Evolutionary conservation across 2,329 filamentous ascomycete genomes (phyloP), one percentile per base, ranked within the genome.

Genomic region (Ambrosiella xylebori): DNA sequence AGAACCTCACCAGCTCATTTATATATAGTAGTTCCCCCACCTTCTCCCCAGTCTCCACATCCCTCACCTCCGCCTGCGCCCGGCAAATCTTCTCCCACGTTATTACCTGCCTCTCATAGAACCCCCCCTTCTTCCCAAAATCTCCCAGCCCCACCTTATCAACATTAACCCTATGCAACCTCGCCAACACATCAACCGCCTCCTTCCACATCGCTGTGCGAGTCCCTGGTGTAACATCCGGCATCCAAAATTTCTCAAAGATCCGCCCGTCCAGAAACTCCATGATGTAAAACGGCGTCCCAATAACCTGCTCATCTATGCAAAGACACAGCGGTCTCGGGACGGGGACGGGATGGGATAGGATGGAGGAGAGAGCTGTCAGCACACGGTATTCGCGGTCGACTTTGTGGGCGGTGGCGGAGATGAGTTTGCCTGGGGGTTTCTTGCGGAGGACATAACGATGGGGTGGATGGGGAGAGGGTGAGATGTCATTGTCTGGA

Each of bases 261-360:
- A 96, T 95, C 66, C 93, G 84, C 17, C 93, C 93, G 66, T 95
- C 86, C 61, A 97, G 76, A 68, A 93, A 97, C 68, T 88, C 84
- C 93, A 98, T 97, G 66, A 97, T 84, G 73, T 98, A 97, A 70
- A 97, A 98, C 5, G 89, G 80, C 7, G 90, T 97, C 58, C 90
- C 93, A 62, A 97, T 76, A 41, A 97, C 76, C 59, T 71, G 72
- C 45, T 76, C 73, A 71, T 97, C 90, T 69, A 94, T 85, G 71
- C 93, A 98, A 15, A 97, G 78, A 65, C 84, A 85, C 69, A 88
- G 85, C 9, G 88, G 81, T 68, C 79, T 84, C 3, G 93, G 93
- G 0, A 95, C 88, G 0, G 90, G 87, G 7, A 97, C 88, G 0
- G 90, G 87, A 7, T 96, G 27, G n/a, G 13, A 13, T 15, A 38